Evolutionary conservation across 768 basidiomycete genomes (phyloP), one percentile per base, ranked within the genome.

Genomic region (Rhizopogon rudus): DNA sequence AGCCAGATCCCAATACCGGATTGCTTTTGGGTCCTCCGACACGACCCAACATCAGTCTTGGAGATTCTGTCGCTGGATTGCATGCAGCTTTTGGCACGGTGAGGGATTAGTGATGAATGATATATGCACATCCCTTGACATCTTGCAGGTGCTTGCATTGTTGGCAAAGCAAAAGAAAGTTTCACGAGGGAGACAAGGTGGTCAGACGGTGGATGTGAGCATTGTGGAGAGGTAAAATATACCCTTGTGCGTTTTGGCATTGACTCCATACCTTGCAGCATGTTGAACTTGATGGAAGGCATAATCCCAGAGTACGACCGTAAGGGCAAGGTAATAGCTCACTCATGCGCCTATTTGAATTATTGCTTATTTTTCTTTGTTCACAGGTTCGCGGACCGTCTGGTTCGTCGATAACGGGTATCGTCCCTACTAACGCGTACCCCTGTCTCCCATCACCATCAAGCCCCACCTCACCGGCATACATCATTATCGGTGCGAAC

Each of bases 261-360:
- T 22, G 5, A 14, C 16, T 51, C 17, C 25, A 37, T 44, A 49
- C 35, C 45, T 44, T 25, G 37, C 9, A 88, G 86, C 62, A 87
- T 88, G 86, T 68, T 88, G 4, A 88, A 87, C 62, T 68, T 87
- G 46, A 88, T 87, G 87, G 87, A 88, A 61, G 86, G 87, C 3
- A 81, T 88, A 56, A 82, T 87, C 46, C 87, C 87, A 10, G 87
- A 86, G 67, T 87, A 84, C 54, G 84, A 87, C 64, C 81, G 86
- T 52, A 87, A 84, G 65, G 80, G 80, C 54, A 85, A 83, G 70
- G 84, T 83, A 59, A 42, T 65, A 10, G 5, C 31, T 40, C 25
- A 0, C 25, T 33, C 9, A 1, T 33, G 13, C 2, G 12, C 8
- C 13, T 13, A 5, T 22, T 48, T 14, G 29, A 48, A 14, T 44